These are phyloP conservation scores for Polyplosphaeria fusca DNA, from an alignment of 495 filamentous ascomycete genomes.

Conservation along the genomic window DNA sequence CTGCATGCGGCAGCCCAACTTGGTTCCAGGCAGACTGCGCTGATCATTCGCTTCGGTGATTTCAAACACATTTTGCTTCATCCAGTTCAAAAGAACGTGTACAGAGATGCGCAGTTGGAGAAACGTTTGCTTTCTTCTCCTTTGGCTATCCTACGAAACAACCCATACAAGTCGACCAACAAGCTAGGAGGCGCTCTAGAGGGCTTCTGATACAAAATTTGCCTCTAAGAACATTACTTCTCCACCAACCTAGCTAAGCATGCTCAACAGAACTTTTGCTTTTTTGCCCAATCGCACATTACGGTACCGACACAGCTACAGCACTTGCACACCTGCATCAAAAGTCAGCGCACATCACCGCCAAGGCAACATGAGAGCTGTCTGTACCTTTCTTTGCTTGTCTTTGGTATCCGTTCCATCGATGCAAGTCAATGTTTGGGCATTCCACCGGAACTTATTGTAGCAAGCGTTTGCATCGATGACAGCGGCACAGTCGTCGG, in stretches of 20 bases:
- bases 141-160: too few relatives aligned
- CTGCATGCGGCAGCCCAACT: too few relatives aligned
- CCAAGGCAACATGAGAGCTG: background rate
- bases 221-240: background rate
- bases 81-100: too few relatives aligned
- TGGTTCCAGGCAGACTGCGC: too few relatives aligned
- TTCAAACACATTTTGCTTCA: too few relatives aligned
- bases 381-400: slow-evolving; percentile 19
- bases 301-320: slow-evolving; percentile 22
- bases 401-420: slow-evolving; percentile 23
- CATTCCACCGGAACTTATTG: slow-evolving; percentile 22
- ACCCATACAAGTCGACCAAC: too few relatives aligned
- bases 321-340: slow-evolving; percentile 26
- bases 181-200: too few relatives aligned
- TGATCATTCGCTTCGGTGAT: too few relatives aligned
- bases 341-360: slow-evolving; percentile 2
- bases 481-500: slow-evolving; percentile 26
- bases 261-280: slow-evolving; percentile 12
- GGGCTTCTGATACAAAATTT: too few relatives aligned
- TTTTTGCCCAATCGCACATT: slow-evolving; percentile 21
- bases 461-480: slow-evolving; percentile 33
- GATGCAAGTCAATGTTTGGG: slow-evolving; percentile 20
- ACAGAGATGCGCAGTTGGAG: too few relatives aligned
- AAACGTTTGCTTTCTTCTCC: too few relatives aligned
- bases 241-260: background rate